These are phyloP conservation scores for Astraeus odoratus DNA, from an alignment of 768 basidiomycete species.

Conservation along the genomic window DNA sequence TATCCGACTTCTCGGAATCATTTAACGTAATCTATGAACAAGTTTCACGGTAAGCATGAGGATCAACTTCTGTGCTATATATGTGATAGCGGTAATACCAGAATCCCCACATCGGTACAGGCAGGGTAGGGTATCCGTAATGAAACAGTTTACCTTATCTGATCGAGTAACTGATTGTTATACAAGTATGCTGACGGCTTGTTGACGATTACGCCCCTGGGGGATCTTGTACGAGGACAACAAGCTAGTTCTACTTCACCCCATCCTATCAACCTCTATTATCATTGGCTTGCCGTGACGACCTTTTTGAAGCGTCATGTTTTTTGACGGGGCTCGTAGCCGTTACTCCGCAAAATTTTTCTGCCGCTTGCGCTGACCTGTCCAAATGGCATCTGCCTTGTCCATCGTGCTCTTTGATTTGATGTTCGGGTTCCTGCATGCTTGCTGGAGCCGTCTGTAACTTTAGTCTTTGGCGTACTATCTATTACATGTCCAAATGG, in stretches of 20 bases:
- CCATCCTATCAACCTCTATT: slow-evolving; percentile 47
- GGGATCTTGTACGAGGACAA: slow-evolving; percentile 74
- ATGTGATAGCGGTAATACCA: slow-evolving; percentile 17
- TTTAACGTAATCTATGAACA: slow-evolving; percentile 32
- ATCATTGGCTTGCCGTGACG: slow-evolving; percentile 67
- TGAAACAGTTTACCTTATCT: background rate
- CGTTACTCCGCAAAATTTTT: slow-evolving; percentile 70
- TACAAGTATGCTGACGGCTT: slow-evolving; percentile 65
- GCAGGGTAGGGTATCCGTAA: slow-evolving; percentile 42
- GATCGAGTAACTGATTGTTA: background rate
- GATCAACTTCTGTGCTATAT: background rate
- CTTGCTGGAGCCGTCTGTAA: slow-evolving; percentile 70
- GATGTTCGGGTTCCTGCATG: slow-evolving; percentile 70
- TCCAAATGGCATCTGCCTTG: slow-evolving; percentile 66
- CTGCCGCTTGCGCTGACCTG: slow-evolving; percentile 78
- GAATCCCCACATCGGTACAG: slow-evolving; percentile 61
- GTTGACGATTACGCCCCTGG: slow-evolving; percentile 71
- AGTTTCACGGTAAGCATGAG: slow-evolving; percentile 25
- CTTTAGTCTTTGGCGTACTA: slow-evolving; percentile 62
- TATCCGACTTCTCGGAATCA: slow-evolving; percentile 31
- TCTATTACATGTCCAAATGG: slow-evolving; percentile 70
- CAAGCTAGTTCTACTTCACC: slow-evolving; percentile 57
- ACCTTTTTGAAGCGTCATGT: slow-evolving; percentile 58
- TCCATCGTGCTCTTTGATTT: slow-evolving; percentile 66
- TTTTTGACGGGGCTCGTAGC: slow-evolving; percentile 66